Percentiles rank a stretch among this genome's conserved stretches.
Conservation (phyloP, 345 rosid species). For the Citropsis articulata region DNA sequence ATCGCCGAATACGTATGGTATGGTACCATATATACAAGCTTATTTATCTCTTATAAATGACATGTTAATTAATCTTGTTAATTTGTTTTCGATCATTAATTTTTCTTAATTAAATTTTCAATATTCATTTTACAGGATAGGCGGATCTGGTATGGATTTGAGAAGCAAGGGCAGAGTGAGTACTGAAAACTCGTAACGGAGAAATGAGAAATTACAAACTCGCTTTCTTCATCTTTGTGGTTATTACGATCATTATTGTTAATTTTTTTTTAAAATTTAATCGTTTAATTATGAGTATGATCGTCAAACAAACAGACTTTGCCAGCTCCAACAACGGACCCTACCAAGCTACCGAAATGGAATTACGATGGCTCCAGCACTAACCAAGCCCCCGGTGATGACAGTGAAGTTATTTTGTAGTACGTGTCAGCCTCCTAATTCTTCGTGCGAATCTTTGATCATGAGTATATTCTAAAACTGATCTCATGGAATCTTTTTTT, state of each 20-base stretch:
- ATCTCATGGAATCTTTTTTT: neutral
- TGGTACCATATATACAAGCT: neutral
- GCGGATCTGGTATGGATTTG: constrained; percentile 76
- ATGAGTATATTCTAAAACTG: neutral
- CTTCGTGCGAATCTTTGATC: neutral
- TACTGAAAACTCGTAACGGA: neutral
- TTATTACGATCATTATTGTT: neutral
- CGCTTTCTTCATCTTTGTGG: neutral
- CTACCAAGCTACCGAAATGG: constrained; percentile 72
- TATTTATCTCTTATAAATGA: no score
- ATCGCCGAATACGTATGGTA: constrained; percentile 85
- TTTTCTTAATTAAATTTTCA: neutral
- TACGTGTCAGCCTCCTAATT: constrained; percentile 27
- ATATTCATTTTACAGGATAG: constrained; percentile 40
- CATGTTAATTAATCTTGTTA: no score
- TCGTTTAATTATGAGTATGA: neutral
- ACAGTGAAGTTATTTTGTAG: constrained; percentile 78
- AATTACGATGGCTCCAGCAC: constrained; percentile 87
- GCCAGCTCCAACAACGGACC: constrained; percentile 48
- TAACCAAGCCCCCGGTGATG: constrained; percentile 66
- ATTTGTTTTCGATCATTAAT: no score
- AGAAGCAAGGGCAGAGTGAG: constrained; percentile 74
- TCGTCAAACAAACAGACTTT: constrained; percentile 42
- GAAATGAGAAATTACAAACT: neutral
- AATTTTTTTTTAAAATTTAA: no score